Base-by-base conservation (phyloP, 2,329 filamentous ascomycete species). In the Scytalidium lignicola region DNA sequence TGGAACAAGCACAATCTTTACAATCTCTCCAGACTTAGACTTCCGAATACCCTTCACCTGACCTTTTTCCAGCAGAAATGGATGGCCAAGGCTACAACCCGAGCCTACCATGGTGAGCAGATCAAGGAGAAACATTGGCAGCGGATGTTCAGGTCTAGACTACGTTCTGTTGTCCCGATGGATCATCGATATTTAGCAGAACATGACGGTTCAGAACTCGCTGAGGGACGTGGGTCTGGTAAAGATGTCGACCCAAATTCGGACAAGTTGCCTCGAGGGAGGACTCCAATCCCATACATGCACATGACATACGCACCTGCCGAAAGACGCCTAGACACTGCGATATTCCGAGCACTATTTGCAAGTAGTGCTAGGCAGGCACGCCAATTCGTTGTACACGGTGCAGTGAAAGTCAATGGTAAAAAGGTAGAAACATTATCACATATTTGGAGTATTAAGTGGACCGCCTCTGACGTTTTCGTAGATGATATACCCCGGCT, bases 31-130 rank as follows among this genome's bases (percentile, higher is more conserved):
- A 78, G 79, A 58, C 63, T 80, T 28, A 70, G 62, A 41, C 62
- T 68, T 2, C 79, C 77, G 17, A 64, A 60, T 53, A 62, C 64
- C 26, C 63, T 57, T 18, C 62, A 58, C 45, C 70, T 72, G 54
- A 96, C 91, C 41, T 95, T 93, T 73, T 99, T 95, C 79, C 92
- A 97, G 76, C 92, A 97, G 72, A 99, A 99, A 85, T 99, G 92
- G 92, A 70, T 72, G 1, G 88, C 92, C 62, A 99, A 99, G 71
- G 83, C 90, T 19, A 68, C 84, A 56, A 82, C 89, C 40, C 85
- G 93, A 58, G 84, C 79, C 55, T 99, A 97, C 70, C 93, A 99
- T 72, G 93, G 92, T 69, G 92, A 96, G 67, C 89, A 96, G 65
- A 85, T 99, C 58, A 83, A 85, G 57, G 93, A 99, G 74, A 84